These are phyloP conservation scores for Monilinia polystroma DNA, from an alignment of 2,329 filamentous ascomycete species.

Conservation along the genomic window DNA sequence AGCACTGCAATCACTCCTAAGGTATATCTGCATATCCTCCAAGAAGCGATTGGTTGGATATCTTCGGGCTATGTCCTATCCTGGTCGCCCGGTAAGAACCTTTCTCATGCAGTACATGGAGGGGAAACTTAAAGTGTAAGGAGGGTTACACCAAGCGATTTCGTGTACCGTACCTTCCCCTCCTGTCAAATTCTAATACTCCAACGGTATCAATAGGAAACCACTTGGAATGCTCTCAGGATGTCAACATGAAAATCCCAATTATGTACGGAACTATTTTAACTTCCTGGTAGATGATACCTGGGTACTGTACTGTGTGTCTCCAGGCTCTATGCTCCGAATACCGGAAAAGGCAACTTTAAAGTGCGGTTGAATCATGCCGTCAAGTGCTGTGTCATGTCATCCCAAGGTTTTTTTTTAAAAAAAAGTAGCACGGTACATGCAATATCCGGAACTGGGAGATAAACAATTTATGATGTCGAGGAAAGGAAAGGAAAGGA, in stretches of 20 bases:
- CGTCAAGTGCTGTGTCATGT: conserved; percentile 23
- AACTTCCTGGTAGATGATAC: neutral
- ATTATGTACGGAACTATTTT: neutral
- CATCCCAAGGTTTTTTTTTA: conserved; percentile 16
- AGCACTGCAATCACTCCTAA: conserved; percentile 12
- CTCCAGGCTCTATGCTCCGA: conserved; percentile 15
- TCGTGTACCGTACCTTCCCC: conserved; percentile 12
- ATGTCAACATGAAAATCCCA: conserved; percentile 8
- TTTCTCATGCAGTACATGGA: conserved; percentile 13
- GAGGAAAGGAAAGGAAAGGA: neutral
- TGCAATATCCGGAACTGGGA: conserved; percentile 19
- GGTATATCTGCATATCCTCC: conserved; percentile 12
- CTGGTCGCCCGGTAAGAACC: conserved; percentile 14
- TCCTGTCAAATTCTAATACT: conserved; percentile 15
- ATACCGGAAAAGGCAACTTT: conserved; percentile 10
- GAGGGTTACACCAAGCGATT: conserved; percentile 18
- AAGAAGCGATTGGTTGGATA: conserved; percentile 13
- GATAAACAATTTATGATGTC: conserved; percentile 18
- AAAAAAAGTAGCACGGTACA: conserved; percentile 13
- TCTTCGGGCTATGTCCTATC: conserved; percentile 9
- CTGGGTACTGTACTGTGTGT: conserved; percentile 3
- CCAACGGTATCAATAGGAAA: conserved; percentile 17
- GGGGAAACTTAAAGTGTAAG: conserved; percentile 20
- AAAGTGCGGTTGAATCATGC: conserved; percentile 18
- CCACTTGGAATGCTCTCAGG: conserved; percentile 12